phyloP scores from a whole-genome alignment of 352 stramenopile genomes.

The Pythium coloratum region DNA sequence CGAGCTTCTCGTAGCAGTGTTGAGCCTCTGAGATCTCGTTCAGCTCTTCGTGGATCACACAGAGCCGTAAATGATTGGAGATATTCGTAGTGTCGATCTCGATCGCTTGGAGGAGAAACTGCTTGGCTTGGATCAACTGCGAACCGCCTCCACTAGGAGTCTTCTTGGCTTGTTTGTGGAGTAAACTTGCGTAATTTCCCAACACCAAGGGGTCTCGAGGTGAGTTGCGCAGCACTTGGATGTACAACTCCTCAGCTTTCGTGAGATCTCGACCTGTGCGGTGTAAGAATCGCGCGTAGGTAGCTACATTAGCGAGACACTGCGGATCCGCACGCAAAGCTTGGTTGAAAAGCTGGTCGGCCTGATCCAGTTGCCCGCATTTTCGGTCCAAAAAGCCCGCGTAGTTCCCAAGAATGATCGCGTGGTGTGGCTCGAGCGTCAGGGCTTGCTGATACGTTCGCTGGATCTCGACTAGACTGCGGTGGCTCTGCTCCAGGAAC shows the following conservation, averaged over 20 bases:
- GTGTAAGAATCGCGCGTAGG: constrained; percentile 43
- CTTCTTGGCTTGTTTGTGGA: constrained; percentile 15
- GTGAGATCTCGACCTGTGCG: constrained; percentile 25
- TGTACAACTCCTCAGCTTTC: constrained; percentile 33
- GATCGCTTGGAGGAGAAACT: constrained; percentile 30
- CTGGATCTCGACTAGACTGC: constrained; percentile 27
- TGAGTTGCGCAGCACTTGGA: constrained; percentile 25
- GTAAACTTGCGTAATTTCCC: constrained; percentile 37
- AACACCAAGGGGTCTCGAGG: constrained; percentile 29
- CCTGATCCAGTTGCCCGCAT: constrained; percentile 27
- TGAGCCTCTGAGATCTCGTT: constrained; percentile 2
- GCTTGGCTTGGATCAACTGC: constrained; percentile 10
- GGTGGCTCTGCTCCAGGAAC: constrained; percentile 39
- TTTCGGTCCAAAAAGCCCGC: constrained; percentile 35
- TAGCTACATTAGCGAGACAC: constrained; percentile 26
- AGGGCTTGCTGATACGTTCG: constrained; percentile 39
- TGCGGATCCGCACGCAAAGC: constrained; percentile 28
- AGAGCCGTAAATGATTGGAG: constrained; percentile 27
- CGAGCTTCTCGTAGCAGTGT: constrained; percentile 17
- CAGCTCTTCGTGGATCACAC: constrained; percentile 15
- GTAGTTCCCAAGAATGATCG: constrained; percentile 42
- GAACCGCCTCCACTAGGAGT: neutral
- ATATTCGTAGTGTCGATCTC: constrained; percentile 20
- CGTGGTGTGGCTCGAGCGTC: constrained; percentile 29
- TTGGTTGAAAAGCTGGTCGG: constrained; percentile 26